Evolutionary conservation across 164 flowering plant genomes (phyloP), one percentile per base, ranked within the genome.

Genomic region (Berberis vulgaris): DNA sequence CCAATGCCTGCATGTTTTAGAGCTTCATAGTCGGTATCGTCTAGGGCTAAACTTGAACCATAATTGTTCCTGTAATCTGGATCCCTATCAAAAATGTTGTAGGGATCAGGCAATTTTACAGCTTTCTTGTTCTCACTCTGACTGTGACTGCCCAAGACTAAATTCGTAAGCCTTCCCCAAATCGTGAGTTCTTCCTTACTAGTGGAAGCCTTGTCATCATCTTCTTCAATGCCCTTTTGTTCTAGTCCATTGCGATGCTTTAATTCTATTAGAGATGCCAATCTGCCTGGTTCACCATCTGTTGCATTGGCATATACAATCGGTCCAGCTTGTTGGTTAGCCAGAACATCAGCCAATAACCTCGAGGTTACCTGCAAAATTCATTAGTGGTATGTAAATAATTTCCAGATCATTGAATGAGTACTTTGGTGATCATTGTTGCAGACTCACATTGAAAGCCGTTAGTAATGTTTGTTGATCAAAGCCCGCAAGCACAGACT

Each of bases 11-110:
- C 80, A 63, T 71, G 68, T 1, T 54, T 57, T 2, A 94, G 88
- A 52, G 95, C 86, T 1, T 58, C 1, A 61, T 91, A 91, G 55
- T 83, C 88, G 42, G 71, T 43, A 43, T 78, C 79, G 45, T 89
- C 82, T 2, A 91, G 61, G 8, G 93, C 96, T 3, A 81, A n/a
- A 74, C 90, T 91, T 87, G 87, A 91, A 12, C 98, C 98, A 54
- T 88, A 89, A 47, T 72, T 56, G 76, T 94, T 94, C 64, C 57
- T 69, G 80, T 84, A 91, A 64, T 83, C 88, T 0, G 90, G 90
- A 0, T 57, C 61, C 40, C 78, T 64, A 6, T 86, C 73, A 65
- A 80, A 87, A 4, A 93, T 63, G 59, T 90, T 90, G 74, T 83
- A 88, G 0, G 92, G 65, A 44, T 86, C 92, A 0, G 86, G 84